Base-by-base conservation (phyloP, 1,284 basidiomycete genomes). In the Papiliotrema fonsecae region DNA sequence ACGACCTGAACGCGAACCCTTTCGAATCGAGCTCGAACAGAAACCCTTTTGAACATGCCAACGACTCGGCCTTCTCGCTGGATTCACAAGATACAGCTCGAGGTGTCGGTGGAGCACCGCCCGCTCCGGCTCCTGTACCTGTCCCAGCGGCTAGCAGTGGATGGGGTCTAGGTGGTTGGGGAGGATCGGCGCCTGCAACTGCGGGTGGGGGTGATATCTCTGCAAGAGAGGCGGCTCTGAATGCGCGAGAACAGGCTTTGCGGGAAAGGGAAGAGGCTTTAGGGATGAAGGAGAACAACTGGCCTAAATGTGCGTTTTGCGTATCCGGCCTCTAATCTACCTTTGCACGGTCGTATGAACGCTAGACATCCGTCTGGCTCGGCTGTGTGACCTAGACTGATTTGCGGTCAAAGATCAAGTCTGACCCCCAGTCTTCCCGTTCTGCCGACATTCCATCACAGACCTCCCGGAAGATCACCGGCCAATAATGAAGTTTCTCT, bases 391-490 rank as follows among this genome's bases (percentile, higher is more conserved):
- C n/a, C n/a, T n/a, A n/a, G n/a, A n/a, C n/a, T n/a, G n/a, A n/a
- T n/a, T n/a, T n/a, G n/a, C n/a, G n/a, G n/a, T n/a, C n/a, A n/a
- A n/a, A n/a, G n/a, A n/a, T n/a, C n/a, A n/a, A n/a, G n/a, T n/a
- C n/a, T n/a, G n/a, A n/a, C 25, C 26, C 21, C 4, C 72, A 91
- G 88, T 93, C 79, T 92, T 85, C 67, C 94, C 93, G 19, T 76
- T 98, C 61, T 85, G 97, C 67, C 96, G 85, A 76, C 94, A 97
- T 74, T 86, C 88, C 51, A 93, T 97, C 62, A 70, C 78, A 52
- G 85, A 87, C 52, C 90, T 97, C 69, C 93, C 97, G 45, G 86
- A 91, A 5, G 82, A 87, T 56, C 82, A 84, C 21, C 84, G 83
- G 56, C 79, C 82, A 4, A 80, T 92, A 60, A 85, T 96, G 58